Evolutionary conservation across 805 yeast species (phyloP), one percentile per base, ranked within the genome.

Genomic region (Zygosaccharomyces rouxii): DNA sequence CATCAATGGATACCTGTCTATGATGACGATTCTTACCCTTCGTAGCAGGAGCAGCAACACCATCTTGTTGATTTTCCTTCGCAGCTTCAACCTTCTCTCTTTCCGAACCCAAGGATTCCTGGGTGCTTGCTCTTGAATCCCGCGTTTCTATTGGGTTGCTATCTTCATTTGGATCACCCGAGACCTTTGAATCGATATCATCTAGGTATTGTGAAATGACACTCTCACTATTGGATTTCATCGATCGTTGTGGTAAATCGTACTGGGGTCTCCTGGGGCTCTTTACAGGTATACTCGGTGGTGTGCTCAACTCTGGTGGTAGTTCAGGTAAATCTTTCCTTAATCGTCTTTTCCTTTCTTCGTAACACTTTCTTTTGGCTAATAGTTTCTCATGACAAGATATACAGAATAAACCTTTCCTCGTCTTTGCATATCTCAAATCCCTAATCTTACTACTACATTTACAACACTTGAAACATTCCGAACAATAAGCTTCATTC

Each of bases 351-450:
- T 63, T 63, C 54, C 56, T 60, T 49, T 63, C 66, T 43, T 66
- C 68, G 44, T 63, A 57, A 25, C 78, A 75, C 56, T 80, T 82
- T 70, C 89, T 84, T 62, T 83, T 84, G 39, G 84, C 89, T 63
- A 90, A 69, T 51, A 92, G 70, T 55, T 81, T 78, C 61, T 88
- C 90, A 68, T 94, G 97, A 66, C 99, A 92, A 25, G 78, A 74
- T 88, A 90, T 88, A 68, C 99, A 92, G 63, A 89, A 90, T 39
- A 92, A 72, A 0, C 98, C 98, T 60, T 86, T 90, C 37, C 90
- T 83, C 0, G 97, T 92, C 62, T 96, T 77, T 13, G 97, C 97
- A 65, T 94, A 94, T 55, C 89, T 76, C 55, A 90, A 71, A 68
- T 92, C 96, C 61, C 86, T 95, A 52, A 92, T 92, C 49, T 84